Percentiles rank a stretch among this genome's conserved stretches.
These are phyloP conservation scores for Alectoria sarmentosa DNA, from an alignment of 495 filamentous ascomycete genomes.

Conservation along the genomic window DNA sequence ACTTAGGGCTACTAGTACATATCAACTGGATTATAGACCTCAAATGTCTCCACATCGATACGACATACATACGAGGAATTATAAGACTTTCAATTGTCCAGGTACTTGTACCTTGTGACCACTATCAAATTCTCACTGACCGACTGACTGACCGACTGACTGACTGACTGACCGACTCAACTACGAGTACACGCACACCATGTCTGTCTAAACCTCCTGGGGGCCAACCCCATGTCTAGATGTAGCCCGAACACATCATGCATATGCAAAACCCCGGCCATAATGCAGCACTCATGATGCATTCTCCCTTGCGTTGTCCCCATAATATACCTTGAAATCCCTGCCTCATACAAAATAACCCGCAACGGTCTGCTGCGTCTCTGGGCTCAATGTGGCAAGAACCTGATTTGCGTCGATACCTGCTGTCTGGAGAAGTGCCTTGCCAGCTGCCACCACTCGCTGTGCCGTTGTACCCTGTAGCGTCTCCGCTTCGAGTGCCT, in stretches of 20 bases:
- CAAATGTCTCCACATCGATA: too few species aligned
- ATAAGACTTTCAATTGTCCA: not conserved
- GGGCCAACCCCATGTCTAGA: slow-evolving; percentile 5
- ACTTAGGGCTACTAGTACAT: not conserved
- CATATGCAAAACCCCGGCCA: slow-evolving; percentile 14
- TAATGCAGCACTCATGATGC: slow-evolving; percentile 17
- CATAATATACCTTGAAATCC: not conserved
- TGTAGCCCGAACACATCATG: not conserved
- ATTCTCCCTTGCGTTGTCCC: not conserved
- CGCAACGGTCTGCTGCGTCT: slow-evolving; percentile 69
- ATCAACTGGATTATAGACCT: too few species aligned
- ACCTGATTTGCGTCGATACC: slow-evolving; percentile 64
- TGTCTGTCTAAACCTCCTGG: not conserved
- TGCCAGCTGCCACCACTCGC: slow-evolving; percentile 65
- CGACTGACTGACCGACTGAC: not conserved
- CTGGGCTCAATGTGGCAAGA: slow-evolving; percentile 60
- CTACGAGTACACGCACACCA: slow-evolving; percentile 5
- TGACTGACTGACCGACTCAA: not conserved
- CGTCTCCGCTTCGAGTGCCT: slow-evolving; percentile 85
- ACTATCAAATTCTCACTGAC: not conserved
- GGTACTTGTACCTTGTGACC: too few species aligned
- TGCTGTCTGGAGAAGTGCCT: slow-evolving; percentile 61
- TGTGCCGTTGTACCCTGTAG: slow-evolving; percentile 73
- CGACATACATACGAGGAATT: not conserved
- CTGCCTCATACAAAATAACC: slow-evolving; percentile 46